Conservation (phyloP, 2,329 filamentous ascomycete species). For the Alternaria gansuensis region DNA sequence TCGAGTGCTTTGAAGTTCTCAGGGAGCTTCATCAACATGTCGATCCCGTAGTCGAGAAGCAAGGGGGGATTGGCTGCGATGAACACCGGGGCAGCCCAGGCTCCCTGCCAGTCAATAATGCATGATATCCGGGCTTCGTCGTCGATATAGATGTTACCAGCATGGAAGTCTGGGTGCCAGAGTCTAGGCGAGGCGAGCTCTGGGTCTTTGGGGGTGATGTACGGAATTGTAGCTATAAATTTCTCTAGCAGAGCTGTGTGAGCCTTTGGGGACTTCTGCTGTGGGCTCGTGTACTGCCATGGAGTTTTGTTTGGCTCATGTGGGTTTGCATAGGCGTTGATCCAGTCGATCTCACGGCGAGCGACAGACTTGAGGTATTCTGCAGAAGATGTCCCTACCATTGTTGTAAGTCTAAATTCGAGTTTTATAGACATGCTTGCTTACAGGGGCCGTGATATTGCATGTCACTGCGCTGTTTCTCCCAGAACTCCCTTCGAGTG, state of each 20-base stretch:
- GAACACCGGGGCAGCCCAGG: conserved; percentile 34
- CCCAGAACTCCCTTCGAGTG: conserved; percentile 36
- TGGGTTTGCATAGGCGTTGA: conserved; percentile 37
- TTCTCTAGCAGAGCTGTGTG: conserved; percentile 33
- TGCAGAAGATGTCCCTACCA: conserved; percentile 34
- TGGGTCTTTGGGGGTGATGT: conserved; percentile 37
- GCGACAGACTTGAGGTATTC: conserved; percentile 44
- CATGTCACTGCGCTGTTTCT: conserved; percentile 35
- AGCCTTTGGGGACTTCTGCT: conserved; percentile 32
- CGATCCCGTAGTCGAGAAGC: conserved; percentile 37
- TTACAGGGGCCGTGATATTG: conserved; percentile 38
- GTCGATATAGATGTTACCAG: conserved; percentile 42
- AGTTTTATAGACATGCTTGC: conserved; percentile 14
- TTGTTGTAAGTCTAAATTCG: conserved; percentile 15
- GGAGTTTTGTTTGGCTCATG: conserved; percentile 38
- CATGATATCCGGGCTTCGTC: conserved; percentile 34
- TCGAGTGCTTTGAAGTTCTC: conserved; percentile 39
- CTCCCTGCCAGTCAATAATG: conserved; percentile 46
- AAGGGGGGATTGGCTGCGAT: conserved; percentile 38
- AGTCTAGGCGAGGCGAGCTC: conserved; percentile 36
- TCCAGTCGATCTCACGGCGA: conserved; percentile 47
- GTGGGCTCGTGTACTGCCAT: conserved; percentile 48
- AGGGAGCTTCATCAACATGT: conserved; percentile 41
- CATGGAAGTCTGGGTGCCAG: conserved; percentile 44
- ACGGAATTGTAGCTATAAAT: conserved; percentile 34